phyloP scores from a whole-genome alignment of 2,329 filamentous ascomycete species.

The Colletotrichum tamarilloi region DNA sequence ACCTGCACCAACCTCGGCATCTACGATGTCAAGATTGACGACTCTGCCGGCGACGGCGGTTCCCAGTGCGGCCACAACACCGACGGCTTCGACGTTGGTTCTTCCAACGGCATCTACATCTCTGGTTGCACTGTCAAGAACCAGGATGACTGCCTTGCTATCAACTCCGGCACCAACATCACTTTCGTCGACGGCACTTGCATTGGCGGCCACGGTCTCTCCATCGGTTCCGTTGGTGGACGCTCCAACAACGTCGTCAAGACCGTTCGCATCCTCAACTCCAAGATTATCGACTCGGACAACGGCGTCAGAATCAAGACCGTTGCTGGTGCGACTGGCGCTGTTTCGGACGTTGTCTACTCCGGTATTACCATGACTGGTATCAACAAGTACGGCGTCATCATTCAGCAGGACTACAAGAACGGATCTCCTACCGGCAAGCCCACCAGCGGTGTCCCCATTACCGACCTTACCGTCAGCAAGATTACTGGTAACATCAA shows the following conservation, averaged over 20 bases:
- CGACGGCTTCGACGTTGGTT: conserved; percentile 68
- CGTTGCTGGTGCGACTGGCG: conserved; percentile 55
- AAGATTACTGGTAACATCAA: conserved; percentile 56
- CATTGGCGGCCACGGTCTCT: conserved; percentile 55
- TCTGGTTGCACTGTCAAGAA: conserved; percentile 65
- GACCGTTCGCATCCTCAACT: conserved; percentile 60
- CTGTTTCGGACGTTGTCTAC: conserved; percentile 56
- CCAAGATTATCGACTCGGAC: conserved; percentile 60
- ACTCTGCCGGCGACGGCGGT: background rate
- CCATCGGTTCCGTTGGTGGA: conserved; percentile 57
- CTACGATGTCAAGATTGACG: background rate
- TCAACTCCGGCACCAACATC: conserved; percentile 64
- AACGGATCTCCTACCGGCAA: conserved; percentile 58
- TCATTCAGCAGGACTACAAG: conserved; percentile 58
- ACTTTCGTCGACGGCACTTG: conserved; percentile 56
- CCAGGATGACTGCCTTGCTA: conserved; percentile 71
- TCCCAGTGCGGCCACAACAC: conserved; percentile 55
- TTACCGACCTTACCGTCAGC: conserved; percentile 59
- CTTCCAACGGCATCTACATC: conserved; percentile 60
- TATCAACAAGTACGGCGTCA: conserved; percentile 53
- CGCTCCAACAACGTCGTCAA: conserved; percentile 64
- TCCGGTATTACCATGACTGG: conserved; percentile 53
- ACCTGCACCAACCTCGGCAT: background rate
- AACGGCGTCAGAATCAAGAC: conserved; percentile 66
- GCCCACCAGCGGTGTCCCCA: conserved; percentile 61